phyloP scores from a whole-genome alignment of 2,329 filamentous ascomycete species.

The Achaetomium macrosporum region DNA sequence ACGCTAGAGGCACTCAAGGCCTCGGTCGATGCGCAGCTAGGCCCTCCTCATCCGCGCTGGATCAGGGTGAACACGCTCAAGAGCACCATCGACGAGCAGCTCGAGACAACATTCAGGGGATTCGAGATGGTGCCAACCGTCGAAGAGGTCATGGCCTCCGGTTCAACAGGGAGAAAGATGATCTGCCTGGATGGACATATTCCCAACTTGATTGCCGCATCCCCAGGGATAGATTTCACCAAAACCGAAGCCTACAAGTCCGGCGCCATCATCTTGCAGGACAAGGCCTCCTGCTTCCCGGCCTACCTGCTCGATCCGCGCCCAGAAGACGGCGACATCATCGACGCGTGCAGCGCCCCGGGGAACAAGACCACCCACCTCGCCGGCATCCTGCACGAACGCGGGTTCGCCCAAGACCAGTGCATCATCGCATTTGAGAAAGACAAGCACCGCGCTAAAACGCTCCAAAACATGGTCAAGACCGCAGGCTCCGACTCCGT shows the following conservation, averaged over 20 bases:
- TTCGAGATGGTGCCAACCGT: slow-evolving; percentile 55
- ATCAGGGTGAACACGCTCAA: slow-evolving; percentile 78
- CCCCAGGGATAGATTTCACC: slow-evolving; percentile 64
- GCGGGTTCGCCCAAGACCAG: slow-evolving; percentile 29
- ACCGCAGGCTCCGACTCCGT: slow-evolving; percentile 63
- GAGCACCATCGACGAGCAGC: slow-evolving; percentile 62
- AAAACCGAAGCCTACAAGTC: slow-evolving; percentile 66
- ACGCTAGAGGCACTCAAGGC: slow-evolving; percentile 51
- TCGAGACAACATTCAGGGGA: slow-evolving; percentile 65
- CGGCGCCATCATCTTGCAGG: slow-evolving; percentile 83
- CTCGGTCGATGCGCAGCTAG: slow-evolving; percentile 50
- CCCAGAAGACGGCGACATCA: slow-evolving; percentile 63
- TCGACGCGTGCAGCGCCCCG: slow-evolving; percentile 92
- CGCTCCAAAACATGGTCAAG: slow-evolving; percentile 76
- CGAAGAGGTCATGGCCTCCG: slow-evolving; percentile 44
- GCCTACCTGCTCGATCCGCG: slow-evolving; percentile 75
- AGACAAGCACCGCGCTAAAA: slow-evolving; percentile 63
- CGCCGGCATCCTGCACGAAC: slow-evolving; percentile 61
- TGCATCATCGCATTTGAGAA: slow-evolving; percentile 76
- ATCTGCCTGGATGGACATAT: slow-evolving; percentile 75
- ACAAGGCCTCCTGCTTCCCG: slow-evolving; percentile 95
- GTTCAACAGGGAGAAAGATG: slow-evolving; percentile 34
- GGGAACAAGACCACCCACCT: slow-evolving; percentile 97
- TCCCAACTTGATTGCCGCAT: slow-evolving; percentile 75
- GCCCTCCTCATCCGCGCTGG: slow-evolving; percentile 72